Conservation (phyloP, 2,329 filamentous ascomycete genomes). For the Xylaria arbuscula region DNA sequence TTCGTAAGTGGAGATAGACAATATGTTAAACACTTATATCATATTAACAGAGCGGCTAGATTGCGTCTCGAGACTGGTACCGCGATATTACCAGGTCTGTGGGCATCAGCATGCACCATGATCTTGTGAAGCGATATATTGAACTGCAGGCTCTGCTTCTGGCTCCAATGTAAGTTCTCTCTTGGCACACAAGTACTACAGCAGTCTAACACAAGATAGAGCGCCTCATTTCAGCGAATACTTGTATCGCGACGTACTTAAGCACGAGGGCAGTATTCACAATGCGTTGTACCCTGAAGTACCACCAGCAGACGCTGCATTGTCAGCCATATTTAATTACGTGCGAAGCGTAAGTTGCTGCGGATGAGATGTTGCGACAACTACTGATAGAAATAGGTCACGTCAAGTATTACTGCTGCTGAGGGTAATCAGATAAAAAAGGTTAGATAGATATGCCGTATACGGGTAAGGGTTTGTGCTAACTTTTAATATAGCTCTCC, state of each 20-base stretch:
- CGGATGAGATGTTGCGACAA: constrained; percentile 43
- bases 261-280: constrained; percentile 81
- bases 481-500: constrained; percentile 53
- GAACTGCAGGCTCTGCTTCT: constrained; percentile 90
- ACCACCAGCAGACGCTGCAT: constrained; percentile 70
- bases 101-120: constrained; percentile 86
- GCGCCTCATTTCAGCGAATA: constrained; percentile 95
- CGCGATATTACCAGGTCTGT: constrained; percentile 59
- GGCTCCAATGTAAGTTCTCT: constrained; percentile 67
- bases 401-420: constrained; percentile 84
- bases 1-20: constrained; percentile 57
- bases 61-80: constrained; percentile 31
- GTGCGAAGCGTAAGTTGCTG: constrained; percentile 64
- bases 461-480: background rate
- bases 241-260: constrained; percentile 91
- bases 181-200: background rate
- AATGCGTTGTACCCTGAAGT: constrained; percentile 79
- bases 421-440: constrained; percentile 87
- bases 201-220: constrained; percentile 24
- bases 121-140: constrained; percentile 82
- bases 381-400: constrained; percentile 46
- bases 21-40: background rate
- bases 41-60: constrained; percentile 89
- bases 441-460: constrained; percentile 58
- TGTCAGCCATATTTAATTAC: constrained; percentile 85